Base-by-base conservation (phyloP, 2,329 filamentous ascomycete genomes). In the Aspergillus floridensis region DNA sequence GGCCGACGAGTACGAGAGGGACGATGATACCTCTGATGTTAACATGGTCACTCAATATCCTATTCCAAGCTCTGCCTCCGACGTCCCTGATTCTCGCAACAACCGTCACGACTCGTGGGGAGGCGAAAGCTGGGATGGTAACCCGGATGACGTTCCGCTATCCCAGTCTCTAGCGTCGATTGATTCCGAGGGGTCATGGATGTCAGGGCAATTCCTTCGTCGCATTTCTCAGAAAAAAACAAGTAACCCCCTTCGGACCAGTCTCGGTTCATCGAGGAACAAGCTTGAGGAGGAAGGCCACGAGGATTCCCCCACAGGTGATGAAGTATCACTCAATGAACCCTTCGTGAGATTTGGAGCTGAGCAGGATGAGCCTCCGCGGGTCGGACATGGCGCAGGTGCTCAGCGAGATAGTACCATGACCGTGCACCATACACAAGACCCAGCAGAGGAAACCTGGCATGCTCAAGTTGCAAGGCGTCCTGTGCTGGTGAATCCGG, bases 171-270 rank as follows among this genome's bases (percentile, higher is more conserved):
- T 98, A 19, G 95, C 92, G 2, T 97, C 93, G 0, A 91, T 98
- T 60, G 95, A 97, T 71, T 97, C 93, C 0, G 95, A 99, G 78
- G 95, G 86, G 4, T 97, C 93, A 0, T 99, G 95, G 95, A 86
- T 99, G 49, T 95, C 92, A 3, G 92, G 93, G 16, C 87, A 88
- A 58, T 81, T 83, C 62, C 74, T 81, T 80, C 81, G 64, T 70
- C 80, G 58, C 72, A 80, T 70, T 74, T 86, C 70, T 68, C 73
- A 77, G 48, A 80, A 76, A 32, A 80, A 63, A 49, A 68, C 60
- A 21, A 69, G 64, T 66, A 76, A 65, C 59, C 71, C 69, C 2
- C 66, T 76, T 26, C 76, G 74, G 32, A 75, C 74, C 35, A 81
- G 77, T 53, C 72, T 77, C 50, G 76, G 72, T 47, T 61, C 65